Evolutionary conservation across 208 protist genomes (phyloP).

Genomic region (Entamoeba invadens): DNA sequence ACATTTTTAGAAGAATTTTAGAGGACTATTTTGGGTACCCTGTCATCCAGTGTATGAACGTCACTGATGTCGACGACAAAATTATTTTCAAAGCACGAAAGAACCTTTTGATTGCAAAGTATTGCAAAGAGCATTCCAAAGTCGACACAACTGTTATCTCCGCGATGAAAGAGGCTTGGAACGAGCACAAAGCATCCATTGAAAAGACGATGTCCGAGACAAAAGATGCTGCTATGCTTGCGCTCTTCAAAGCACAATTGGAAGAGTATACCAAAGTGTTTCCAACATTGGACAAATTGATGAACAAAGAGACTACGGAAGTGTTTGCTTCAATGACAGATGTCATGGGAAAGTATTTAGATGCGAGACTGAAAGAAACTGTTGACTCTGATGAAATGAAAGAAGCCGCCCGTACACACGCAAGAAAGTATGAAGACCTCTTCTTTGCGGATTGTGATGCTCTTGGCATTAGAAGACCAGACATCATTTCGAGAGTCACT

Average conservation of each 20-base stretch:
- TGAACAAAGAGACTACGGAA: not conserved
- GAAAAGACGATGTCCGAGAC: conserved; percentile 2
- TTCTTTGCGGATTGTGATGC: not conserved
- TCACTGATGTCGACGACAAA: conserved; percentile 98
- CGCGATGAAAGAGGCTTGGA: conserved; percentile 13
- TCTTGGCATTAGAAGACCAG: conserved; percentile 4
- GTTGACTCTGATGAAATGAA: not conserved
- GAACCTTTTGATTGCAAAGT: not conserved
- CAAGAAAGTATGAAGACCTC: conserved; percentile 26
- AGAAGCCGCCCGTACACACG: not conserved
- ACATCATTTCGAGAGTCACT: conserved; percentile 72
- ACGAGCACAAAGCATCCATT: conserved; percentile 22
- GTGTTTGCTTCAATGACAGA: not conserved
- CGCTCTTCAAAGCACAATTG: conserved; percentile 4
- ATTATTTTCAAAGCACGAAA: conserved; percentile 40
- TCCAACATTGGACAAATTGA: not conserved
- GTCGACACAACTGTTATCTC: not conserved
- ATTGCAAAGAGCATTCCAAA: not conserved
- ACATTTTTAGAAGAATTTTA: conserved; percentile 82
- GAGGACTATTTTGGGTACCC: conserved; percentile 77
- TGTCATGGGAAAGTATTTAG: not conserved
- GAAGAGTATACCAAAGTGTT: conserved; percentile 40
- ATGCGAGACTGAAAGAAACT: not conserved
- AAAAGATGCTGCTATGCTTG: not conserved
- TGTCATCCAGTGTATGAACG: conserved; percentile 77